Conservation (phyloP, 352 stramenopile genomes). For the Phytophthora agathidicida region DNA sequence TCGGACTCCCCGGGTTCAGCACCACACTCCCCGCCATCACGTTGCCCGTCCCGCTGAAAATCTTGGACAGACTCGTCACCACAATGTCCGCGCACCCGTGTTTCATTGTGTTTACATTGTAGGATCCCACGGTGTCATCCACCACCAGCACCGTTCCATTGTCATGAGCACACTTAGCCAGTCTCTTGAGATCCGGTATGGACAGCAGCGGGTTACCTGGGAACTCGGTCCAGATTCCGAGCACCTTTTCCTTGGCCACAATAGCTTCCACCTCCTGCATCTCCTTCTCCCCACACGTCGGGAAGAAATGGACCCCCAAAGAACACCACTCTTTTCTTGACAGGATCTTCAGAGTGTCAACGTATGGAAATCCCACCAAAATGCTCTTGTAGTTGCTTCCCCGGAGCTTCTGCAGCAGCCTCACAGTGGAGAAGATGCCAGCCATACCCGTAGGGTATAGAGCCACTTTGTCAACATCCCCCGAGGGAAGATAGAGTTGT, state of each 20-base stretch:
- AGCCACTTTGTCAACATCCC: conserved; percentile 43
- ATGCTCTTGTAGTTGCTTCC: conserved; percentile 64
- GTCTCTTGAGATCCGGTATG: conserved; percentile 76
- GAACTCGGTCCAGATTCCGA: conserved; percentile 94
- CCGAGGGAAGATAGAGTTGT: conserved; percentile 50
- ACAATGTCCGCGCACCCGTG: conserved; percentile 84
- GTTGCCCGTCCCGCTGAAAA: conserved; percentile 92
- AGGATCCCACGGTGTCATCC: conserved; percentile 92
- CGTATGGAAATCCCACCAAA: conserved; percentile 93
- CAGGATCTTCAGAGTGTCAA: conserved; percentile 94
- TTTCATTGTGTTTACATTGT: conserved; percentile 92
- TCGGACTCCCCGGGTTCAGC: conserved; percentile 70
- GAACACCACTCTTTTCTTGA: conserved; percentile 86
- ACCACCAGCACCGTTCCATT: conserved; percentile 89
- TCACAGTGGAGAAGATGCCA: conserved; percentile 85
- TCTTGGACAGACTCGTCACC: conserved; percentile 93
- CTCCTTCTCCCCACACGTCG: conserved; percentile 67
- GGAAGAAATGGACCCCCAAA: conserved; percentile 91
- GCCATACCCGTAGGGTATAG: conserved; percentile 91
- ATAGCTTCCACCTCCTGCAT: conserved; percentile 71
- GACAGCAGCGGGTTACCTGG: conserved; percentile 93
- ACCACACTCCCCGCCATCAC: conserved; percentile 93
- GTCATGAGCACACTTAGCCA: conserved; percentile 85
- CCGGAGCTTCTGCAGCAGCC: conserved; percentile 63
- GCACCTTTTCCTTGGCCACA: conserved; percentile 70